Base-by-base conservation (phyloP, 2,329 filamentous ascomycete species). In the Tolypocladium sp. region DNA sequence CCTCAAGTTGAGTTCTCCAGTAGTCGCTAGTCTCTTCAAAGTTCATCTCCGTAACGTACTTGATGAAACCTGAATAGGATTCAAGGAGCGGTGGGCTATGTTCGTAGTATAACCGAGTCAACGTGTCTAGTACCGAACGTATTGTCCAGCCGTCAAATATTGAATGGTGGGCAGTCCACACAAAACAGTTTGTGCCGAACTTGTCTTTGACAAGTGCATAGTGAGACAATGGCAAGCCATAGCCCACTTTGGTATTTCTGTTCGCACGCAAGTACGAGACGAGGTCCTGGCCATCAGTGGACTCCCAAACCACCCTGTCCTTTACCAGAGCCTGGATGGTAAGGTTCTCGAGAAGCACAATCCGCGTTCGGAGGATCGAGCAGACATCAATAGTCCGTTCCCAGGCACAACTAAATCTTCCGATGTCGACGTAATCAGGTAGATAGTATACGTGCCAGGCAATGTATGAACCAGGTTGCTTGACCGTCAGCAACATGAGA, bases 401-500 rank as follows among this genome's bases (percentile, higher is more conserved):
- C 71, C 70, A 73, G 2, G 71, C 68, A 0, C 62, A 57, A 58
- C 66, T 66, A 61, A 72, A 71, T 3, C 54, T 58, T 8, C 49
- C 44, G 42, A 68, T n/a, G 7, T 71, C 62, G 4, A 68, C 46
- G 30, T 66, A 17, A 6, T 37, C 56, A 1, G 63, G 51, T 3
- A 71, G 63, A 10, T 74, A 65, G 52, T 77, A 77, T 1, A 69
- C 68, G n/a, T 61, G 51, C 46, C 60, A 58, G 3, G 17, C 56
- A 33, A 57, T 62, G 61, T 54, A 61, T 25, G n/a, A 8, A 69
- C 73, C 8, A 59, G 56, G 27, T 67, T 65, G 42, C 65, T 56
- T 67, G 49, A 64, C 64, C 1, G 73, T 68, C 1, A 75, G 63
- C 0, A 70, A 69, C 44, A 77, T 65, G 1, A 77, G 67, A 4